These are phyloP conservation scores for Leccinum uliginosum DNA, from an alignment of 768 basidiomycete species.

Conservation along the genomic window DNA sequence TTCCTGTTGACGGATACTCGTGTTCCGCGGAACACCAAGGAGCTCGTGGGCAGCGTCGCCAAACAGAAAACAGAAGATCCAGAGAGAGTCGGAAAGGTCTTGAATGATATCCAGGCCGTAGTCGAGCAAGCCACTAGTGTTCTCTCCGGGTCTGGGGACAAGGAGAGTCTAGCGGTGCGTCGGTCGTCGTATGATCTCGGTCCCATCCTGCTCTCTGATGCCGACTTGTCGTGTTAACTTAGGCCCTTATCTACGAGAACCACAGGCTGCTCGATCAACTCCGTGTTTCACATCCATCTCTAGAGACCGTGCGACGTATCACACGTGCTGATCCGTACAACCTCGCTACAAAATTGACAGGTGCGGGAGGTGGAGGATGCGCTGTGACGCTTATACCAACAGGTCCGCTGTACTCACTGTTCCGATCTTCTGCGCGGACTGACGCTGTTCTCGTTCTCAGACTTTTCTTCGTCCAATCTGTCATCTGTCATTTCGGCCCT, in stretches of 20 bases:
- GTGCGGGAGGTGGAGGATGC: conserved; percentile 98
- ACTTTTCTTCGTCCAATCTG: conserved; percentile 60
- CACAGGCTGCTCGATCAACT: conserved; percentile 79
- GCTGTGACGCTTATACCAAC: conserved; percentile 94
- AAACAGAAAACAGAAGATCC: conserved; percentile 77
- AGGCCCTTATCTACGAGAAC: conserved; percentile 87
- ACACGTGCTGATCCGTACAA: conserved; percentile 60
- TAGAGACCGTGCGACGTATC: conserved; percentile 77
- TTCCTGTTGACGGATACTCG: conserved; percentile 93
- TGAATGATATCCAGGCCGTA: conserved; percentile 80
- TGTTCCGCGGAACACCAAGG: conserved; percentile 91
- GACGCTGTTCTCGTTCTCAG: conserved; percentile 35
- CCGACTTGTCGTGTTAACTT: background rate
- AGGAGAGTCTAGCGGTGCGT: conserved; percentile 51
- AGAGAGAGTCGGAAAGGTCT: conserved; percentile 71
- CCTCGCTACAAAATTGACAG: conserved; percentile 91
- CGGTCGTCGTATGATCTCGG: background rate
- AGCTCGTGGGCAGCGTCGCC: conserved; percentile 86
- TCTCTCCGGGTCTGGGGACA: conserved; percentile 50
- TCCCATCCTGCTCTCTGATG: background rate
- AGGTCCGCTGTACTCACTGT: conserved; percentile 44
- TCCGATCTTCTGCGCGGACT: background rate
- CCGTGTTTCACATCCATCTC: conserved; percentile 84
- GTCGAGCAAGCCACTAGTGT: conserved; percentile 75
- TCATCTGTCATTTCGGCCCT: conserved; percentile 57